Percentiles rank a stretch among this genome's conserved stretches.
These are phyloP conservation scores for Artemisia tridentata DNA, from an alignment of 129 eudicot species.

Conservation along the genomic window DNA sequence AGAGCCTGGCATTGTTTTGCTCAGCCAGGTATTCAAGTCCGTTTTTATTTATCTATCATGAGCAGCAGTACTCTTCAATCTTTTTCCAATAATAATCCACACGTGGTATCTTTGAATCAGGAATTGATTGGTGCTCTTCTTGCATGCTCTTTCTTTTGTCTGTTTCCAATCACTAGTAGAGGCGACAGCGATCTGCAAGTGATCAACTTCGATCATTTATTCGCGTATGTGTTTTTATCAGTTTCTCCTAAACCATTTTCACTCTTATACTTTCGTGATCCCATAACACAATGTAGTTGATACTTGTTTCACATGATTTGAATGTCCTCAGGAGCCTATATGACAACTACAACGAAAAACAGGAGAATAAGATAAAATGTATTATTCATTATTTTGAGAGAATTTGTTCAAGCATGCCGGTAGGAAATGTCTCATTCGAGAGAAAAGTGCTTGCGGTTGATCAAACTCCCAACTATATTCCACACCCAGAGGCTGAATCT, in stretches of 20 bases:
- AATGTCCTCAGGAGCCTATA: no score
- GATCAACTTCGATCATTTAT: slow-evolving; percentile 83
- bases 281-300: background rate
- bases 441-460: no score
- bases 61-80: slow-evolving; percentile 21
- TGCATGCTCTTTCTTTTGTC: slow-evolving; percentile 82
- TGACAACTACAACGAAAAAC: no score
- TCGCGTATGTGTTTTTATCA: slow-evolving; percentile 61
- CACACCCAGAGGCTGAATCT: slow-evolving; percentile 47
- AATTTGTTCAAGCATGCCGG: no score
- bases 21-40: slow-evolving; percentile 1
- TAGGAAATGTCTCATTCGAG: no score
- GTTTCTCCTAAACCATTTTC: background rate
- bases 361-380: no score
- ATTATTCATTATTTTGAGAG: no score
- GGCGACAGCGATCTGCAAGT: slow-evolving; percentile 74
- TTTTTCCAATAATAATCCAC: slow-evolving; percentile 78
- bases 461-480: slow-evolving; percentile 28
- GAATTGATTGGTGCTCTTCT: slow-evolving; percentile 89
- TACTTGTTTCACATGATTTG: background rate
- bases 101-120: slow-evolving; percentile 63
- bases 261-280: background rate
- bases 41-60: no score
- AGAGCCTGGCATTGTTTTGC: no score
- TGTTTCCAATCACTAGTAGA: slow-evolving; percentile 71